These are phyloP conservation scores for Sporormia fimetaria DNA, from an alignment of 495 filamentous ascomycete genomes.

Conservation along the genomic window DNA sequence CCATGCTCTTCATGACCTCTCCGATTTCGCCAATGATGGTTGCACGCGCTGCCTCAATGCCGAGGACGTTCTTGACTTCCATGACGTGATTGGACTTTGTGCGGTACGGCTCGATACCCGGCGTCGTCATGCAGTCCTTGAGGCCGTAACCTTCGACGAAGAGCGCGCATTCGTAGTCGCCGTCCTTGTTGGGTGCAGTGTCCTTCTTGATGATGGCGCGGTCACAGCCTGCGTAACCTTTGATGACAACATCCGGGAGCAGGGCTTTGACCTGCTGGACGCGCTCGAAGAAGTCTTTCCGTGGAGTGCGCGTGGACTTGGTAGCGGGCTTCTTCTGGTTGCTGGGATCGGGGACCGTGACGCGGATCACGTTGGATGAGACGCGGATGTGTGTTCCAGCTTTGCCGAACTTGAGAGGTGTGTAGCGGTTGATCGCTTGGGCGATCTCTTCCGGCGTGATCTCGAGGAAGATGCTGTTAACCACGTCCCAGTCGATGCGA, in stretches of 20 bases:
- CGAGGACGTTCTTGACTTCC: conserved; percentile 83
- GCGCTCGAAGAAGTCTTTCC: conserved; percentile 64
- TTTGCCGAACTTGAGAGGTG: conserved; percentile 59
- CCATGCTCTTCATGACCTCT: conserved; percentile 79
- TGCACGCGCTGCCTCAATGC: conserved; percentile 84
- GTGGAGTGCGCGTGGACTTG: conserved; percentile 35
- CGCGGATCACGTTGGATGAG: conserved; percentile 38
- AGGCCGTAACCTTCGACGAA: conserved; percentile 94
- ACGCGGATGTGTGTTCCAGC: conserved; percentile 38
- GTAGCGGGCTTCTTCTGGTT: conserved; percentile 15
- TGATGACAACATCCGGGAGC: conserved; percentile 66
- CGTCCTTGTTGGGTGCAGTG: conserved; percentile 47
- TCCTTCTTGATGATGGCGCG: conserved; percentile 82
- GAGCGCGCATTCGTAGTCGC: conserved; percentile 38
- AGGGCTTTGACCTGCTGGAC: conserved; percentile 73
- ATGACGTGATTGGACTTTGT: conserved; percentile 78
- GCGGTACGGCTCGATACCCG: conserved; percentile 64
- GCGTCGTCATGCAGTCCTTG: conserved; percentile 77
- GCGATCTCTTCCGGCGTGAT: conserved; percentile 58
- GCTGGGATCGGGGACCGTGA: conserved; percentile 35
- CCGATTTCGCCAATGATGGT: conserved; percentile 75
- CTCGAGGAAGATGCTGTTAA: conserved; percentile 67
- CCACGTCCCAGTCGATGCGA: conserved; percentile 62
- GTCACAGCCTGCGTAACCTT: conserved; percentile 72
- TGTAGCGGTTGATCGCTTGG: conserved; percentile 58